phyloP scores from a whole-genome alignment of 306 rosid genomes.

The Pyrus bretschneideri region DNA sequence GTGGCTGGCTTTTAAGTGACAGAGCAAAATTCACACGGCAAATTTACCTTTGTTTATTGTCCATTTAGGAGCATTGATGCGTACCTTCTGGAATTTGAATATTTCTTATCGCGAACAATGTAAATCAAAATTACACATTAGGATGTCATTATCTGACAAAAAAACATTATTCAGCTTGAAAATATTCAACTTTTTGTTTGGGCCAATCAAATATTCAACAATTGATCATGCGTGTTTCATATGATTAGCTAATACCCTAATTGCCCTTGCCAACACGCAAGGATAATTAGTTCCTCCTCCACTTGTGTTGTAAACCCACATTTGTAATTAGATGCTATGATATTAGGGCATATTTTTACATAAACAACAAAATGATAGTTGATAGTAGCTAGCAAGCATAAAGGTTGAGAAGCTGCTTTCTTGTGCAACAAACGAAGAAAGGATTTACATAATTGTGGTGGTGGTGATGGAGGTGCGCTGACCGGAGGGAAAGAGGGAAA shows the following conservation, averaged over 20 bases:
- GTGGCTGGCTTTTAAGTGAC: background rate
- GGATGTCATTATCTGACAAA: background rate
- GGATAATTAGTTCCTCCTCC: background rate
- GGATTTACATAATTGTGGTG: no score
- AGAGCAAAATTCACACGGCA: background rate
- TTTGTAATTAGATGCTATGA: background rate
- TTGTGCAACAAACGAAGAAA: no score
- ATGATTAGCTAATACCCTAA: background rate
- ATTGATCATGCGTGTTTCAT: conserved; percentile 8
- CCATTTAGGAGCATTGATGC: background rate
- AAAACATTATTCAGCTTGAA: background rate
- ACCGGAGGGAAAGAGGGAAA: no score
- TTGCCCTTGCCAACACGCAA: conserved; percentile 1
- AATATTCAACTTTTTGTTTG: background rate
- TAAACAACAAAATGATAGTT: conserved; percentile 1
- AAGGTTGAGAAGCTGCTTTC: no score
- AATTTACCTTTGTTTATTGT: background rate
- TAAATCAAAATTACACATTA: background rate
- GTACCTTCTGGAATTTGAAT: background rate
- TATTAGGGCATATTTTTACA: background rate
- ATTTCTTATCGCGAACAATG: background rate
- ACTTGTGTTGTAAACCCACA: background rate
- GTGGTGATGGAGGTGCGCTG: no score
- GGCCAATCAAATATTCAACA: conserved; percentile 7
- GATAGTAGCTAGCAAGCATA: background rate